Conservation (phyloP, 1,139 yeast species). For the Yamadazyma triangularis region DNA sequence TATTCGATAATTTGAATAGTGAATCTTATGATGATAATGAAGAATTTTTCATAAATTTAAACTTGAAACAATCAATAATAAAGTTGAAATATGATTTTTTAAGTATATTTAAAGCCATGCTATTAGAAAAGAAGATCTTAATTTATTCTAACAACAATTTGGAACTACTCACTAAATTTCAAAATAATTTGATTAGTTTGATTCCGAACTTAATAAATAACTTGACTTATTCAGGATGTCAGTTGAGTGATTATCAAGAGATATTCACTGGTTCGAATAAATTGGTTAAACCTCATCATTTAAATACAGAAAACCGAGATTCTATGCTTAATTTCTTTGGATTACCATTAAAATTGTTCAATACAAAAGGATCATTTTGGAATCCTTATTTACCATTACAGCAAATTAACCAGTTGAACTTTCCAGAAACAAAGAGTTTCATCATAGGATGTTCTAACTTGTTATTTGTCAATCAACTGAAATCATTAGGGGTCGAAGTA, state of each 20-base stretch:
- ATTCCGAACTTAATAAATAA: constrained; percentile 75
- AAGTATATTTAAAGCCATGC: constrained; percentile 66
- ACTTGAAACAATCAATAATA: constrained; percentile 60
- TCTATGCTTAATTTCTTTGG: constrained; percentile 82
- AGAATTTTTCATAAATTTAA: constrained; percentile 67
- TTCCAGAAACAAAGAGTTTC: constrained; percentile 56
- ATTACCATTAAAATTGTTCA: constrained; percentile 80
- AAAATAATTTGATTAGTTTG: constrained; percentile 65
- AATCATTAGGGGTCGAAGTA: constrained; percentile 45
- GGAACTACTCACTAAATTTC: constrained; percentile 74
- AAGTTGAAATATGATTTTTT: constrained; percentile 60
- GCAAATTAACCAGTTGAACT: constrained; percentile 70
- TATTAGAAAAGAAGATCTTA: constrained; percentile 67
- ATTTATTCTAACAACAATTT: constrained; percentile 75
- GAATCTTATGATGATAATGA: constrained; percentile 29
- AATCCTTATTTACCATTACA: constrained; percentile 92
- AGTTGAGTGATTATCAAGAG: constrained; percentile 56
- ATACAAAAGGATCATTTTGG: constrained; percentile 78
- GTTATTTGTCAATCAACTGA: constrained; percentile 65
- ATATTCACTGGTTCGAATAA: constrained; percentile 31
- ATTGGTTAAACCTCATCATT: constrained; percentile 57
- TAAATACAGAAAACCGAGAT: constrained; percentile 72
- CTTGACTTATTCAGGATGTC: constrained; percentile 78
- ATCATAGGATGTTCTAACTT: constrained; percentile 89
- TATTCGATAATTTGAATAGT: constrained; percentile 66